These are phyloP conservation scores for Ulvella scutata DNA, from an alignment of 139 green algal genomes.

Conservation along the genomic window DNA sequence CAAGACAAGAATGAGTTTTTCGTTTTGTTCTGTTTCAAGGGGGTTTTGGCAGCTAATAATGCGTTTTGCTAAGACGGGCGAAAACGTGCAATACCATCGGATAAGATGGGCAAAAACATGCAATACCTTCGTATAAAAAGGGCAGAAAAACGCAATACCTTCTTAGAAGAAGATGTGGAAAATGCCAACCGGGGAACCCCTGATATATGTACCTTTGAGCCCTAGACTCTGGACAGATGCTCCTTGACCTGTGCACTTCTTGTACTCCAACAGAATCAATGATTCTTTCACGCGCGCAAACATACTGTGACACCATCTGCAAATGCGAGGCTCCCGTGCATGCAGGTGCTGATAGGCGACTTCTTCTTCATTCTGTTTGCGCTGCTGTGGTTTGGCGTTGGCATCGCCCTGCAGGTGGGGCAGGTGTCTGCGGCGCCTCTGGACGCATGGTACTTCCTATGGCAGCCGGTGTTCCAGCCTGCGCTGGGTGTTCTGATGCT, in stretches of 20 bases:
- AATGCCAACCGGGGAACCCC: no score
- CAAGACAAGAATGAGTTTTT: no score
- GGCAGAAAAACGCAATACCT: background rate
- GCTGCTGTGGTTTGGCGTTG: slow-evolving; percentile 48
- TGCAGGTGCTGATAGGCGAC: slow-evolving; percentile 69
- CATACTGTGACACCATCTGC: background rate
- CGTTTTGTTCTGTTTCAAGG: no score
- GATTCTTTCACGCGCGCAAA: background rate
- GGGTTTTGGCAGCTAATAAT: no score
- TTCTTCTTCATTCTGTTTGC: slow-evolving; percentile 70
- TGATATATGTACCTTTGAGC: no score
- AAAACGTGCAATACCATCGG: no score
- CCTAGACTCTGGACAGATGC: background rate
- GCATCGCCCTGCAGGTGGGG: slow-evolving; percentile 23
- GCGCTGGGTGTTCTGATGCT: slow-evolving; percentile 73
- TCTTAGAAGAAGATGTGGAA: no score
- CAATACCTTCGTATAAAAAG: no score
- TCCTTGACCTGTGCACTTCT: background rate
- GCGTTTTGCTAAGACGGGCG: no score
- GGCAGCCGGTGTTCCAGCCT: slow-evolving; percentile 66
- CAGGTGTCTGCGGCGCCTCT: slow-evolving; percentile 24
- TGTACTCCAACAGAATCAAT: background rate
- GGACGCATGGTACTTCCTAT: slow-evolving; percentile 56
- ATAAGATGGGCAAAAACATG: no score
- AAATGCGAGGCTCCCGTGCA: background rate